Evolutionary conservation across 2,329 filamentous ascomycete genomes (phyloP), one percentile per base, ranked within the genome.

Genomic region (Arthrobotrys sinensis): DNA sequence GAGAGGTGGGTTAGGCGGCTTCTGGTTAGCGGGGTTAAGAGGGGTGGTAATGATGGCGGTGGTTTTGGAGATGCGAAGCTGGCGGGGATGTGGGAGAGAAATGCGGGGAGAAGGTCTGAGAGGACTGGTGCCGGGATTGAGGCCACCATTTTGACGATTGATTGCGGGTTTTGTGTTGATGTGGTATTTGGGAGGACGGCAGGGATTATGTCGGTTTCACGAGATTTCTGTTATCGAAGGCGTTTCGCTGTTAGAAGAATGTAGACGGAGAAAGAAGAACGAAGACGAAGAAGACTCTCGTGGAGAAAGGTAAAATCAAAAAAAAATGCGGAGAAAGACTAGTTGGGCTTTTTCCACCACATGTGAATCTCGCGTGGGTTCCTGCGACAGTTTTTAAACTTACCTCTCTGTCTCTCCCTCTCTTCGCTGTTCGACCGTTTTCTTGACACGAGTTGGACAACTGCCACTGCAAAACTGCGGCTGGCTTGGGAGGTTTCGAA

Each of bases 1-100:
- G 90, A 88, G 73, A 95, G 86, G 66, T 93, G 86, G 80, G 90
- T 88, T 46, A 91, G 89, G 73, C 90, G 86, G 82, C 91, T 90
- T 50, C 90, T 87, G 38, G 91, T 86, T 72, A 91, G 91, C 28
- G 90, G 90, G 1, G 90, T 89, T 68, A 92, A 87, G 19, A 89
- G 86, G 28, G 89, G 89, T 3, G 91, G 84, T 53, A 91, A 85
- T 16, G 86, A 86, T 34, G 86, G 85, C 11, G 90, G 86, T 0
- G 90, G 89, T 75, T 88, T 84, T 14, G 88, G 86, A 28, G 90
- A 90, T 78, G 88, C 85, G 46, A 89, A 85, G 38, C 90, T 89
- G 24, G 88, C 86, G 10, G 89, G 88, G 40, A 92, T 85, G 43
- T 89, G 87, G 7, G 89, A 88, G 55, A 92, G 86, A 71, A 91